Percentiles rank a stretch among this genome's conserved stretches.
These are phyloP conservation scores for Chrysochromulina parva DNA, from an alignment of 78 protist genomes.

Conservation along the genomic window DNA sequence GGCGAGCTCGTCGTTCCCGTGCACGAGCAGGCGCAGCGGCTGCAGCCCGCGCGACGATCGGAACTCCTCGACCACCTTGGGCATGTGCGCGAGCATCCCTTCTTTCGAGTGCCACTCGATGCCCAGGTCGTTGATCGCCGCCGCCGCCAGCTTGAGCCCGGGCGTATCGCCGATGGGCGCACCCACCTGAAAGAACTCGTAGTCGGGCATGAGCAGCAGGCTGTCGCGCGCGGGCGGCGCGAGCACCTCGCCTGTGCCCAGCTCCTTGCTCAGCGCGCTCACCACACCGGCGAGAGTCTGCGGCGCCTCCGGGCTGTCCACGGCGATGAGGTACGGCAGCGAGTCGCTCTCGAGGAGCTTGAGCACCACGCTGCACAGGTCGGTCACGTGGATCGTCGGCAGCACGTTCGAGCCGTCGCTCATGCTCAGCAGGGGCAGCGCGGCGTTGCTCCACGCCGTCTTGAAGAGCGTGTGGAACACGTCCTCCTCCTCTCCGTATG, in stretches of 20 bases:
- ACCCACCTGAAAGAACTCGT: neutral
- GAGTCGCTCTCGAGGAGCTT: neutral
- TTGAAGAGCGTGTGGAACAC: constrained; percentile 52
- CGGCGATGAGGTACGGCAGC: neutral
- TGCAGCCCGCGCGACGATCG: constrained; percentile 1
- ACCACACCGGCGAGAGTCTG: neutral
- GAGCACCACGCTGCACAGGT: neutral
- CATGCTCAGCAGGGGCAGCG: constrained; percentile 30
- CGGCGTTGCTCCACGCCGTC: constrained; percentile 34
- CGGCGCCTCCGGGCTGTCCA: neutral
- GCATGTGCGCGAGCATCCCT: constrained; percentile 44
- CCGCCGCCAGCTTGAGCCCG: neutral
- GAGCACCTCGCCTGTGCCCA: constrained; percentile 50
- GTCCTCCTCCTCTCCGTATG: constrained; percentile 65
- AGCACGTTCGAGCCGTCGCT: constrained; percentile 51
- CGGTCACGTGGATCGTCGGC: constrained; percentile 64
- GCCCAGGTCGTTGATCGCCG: neutral
- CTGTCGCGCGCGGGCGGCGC: neutral
- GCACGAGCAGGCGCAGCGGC: constrained; percentile 37
- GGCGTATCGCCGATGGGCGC: no score
- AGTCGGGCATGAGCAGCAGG: neutral
- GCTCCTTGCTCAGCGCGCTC: neutral
- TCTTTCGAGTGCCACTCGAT: constrained; percentile 33
- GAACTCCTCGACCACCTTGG: constrained; percentile 19
- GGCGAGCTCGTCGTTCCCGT: constrained; percentile 18